Evolutionary conservation across 768 basidiomycete species (phyloP).

Genomic region (Galerina sulciceps): DNA sequence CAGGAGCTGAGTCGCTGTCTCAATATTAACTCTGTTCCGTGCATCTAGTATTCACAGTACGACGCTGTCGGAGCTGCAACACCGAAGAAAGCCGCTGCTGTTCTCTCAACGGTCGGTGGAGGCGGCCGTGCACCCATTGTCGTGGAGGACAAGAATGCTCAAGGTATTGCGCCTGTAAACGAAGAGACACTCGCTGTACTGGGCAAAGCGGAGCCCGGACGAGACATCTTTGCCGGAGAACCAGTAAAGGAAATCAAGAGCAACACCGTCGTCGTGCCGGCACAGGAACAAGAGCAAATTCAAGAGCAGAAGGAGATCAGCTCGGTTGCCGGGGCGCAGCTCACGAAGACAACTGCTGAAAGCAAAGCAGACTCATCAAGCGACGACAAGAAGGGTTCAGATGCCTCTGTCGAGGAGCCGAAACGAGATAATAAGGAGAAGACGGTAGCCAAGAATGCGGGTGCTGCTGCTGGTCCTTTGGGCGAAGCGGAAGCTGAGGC

Average conservation of each 20-base stretch:
- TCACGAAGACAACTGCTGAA: slow-evolving; percentile 8
- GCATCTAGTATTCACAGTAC: slow-evolving; percentile 62
- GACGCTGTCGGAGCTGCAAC: slow-evolving; percentile 38
- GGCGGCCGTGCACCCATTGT: slow-evolving; percentile 62
- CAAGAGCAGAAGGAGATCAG: slow-evolving; percentile 26
- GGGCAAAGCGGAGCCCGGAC: slow-evolving; percentile 72
- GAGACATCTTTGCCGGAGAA: slow-evolving; percentile 68
- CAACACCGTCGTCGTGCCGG: slow-evolving; percentile 21
- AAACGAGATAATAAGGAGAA: slow-evolving; percentile 9
- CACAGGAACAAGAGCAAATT: slow-evolving; percentile 7
- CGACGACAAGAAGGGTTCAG: slow-evolving; percentile 6
- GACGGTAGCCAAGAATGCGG: background rate
- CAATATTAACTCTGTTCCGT: slow-evolving; percentile 1
- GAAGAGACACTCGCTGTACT: slow-evolving; percentile 42
- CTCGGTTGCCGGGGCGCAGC: slow-evolving; percentile 13
- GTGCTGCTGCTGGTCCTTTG: slow-evolving; percentile 41
- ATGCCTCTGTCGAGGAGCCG: background rate
- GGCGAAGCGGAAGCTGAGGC: slow-evolving; percentile 55
- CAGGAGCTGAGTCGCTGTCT: background rate
- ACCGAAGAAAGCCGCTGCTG: slow-evolving; percentile 39
- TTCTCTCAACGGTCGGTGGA: slow-evolving; percentile 52
- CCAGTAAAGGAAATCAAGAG: slow-evolving; percentile 55
- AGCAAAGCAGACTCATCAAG: background rate
- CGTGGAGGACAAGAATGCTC: slow-evolving; percentile 39
- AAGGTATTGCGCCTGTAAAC: slow-evolving; percentile 17